These are phyloP conservation scores for Acrasis kona DNA, from an alignment of 78 protist genomes.

Conservation along the genomic window DNA sequence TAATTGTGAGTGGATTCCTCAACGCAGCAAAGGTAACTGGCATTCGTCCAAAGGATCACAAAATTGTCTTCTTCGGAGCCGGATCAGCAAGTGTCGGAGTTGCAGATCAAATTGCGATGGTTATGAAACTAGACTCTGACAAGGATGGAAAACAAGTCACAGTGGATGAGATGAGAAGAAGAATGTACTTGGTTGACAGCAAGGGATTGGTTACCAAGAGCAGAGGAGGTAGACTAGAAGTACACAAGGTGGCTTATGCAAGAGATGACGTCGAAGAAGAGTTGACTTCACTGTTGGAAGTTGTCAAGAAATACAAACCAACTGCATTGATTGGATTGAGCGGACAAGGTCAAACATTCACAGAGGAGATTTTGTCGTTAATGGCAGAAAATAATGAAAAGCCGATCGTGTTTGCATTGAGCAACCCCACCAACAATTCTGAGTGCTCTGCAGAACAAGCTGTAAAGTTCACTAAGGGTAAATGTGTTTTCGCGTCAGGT, in stretches of 20 bases:
- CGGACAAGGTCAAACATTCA: slow-evolving; percentile 61
- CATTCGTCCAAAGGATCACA: slow-evolving; percentile 36
- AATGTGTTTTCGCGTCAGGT: slow-evolving; percentile 79
- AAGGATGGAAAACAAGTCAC: no score
- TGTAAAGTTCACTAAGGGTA: slow-evolving; percentile 67
- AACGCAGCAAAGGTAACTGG: slow-evolving; percentile 34
- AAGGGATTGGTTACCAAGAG: slow-evolving; percentile 44
- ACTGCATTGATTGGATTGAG: slow-evolving; percentile 78
- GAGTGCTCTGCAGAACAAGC: slow-evolving; percentile 89
- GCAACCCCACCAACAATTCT: slow-evolving; percentile 73
- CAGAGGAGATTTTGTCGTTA: slow-evolving; percentile 48
- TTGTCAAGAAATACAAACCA: slow-evolving; percentile 58
- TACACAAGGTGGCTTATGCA: slow-evolving; percentile 61
- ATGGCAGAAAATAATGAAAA: slow-evolving; percentile 29
- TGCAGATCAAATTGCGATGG: slow-evolving; percentile 21
- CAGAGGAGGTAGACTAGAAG: slow-evolving; percentile 51
- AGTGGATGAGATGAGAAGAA: slow-evolving; percentile 51
- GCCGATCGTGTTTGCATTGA: slow-evolving; percentile 88
- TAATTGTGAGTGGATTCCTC: slow-evolving; percentile 70
- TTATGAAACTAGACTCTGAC: slow-evolving; percentile 1
- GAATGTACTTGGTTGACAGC: slow-evolving; percentile 70
- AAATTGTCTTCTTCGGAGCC: slow-evolving; percentile 77
- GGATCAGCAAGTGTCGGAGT: slow-evolving; percentile 89
- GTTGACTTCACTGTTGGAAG: slow-evolving; percentile 27
- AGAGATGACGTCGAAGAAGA: slow-evolving; percentile 28